phyloP scores from a whole-genome alignment of 495 filamentous ascomycete genomes.

The Staphylotrichum tortipilum region DNA sequence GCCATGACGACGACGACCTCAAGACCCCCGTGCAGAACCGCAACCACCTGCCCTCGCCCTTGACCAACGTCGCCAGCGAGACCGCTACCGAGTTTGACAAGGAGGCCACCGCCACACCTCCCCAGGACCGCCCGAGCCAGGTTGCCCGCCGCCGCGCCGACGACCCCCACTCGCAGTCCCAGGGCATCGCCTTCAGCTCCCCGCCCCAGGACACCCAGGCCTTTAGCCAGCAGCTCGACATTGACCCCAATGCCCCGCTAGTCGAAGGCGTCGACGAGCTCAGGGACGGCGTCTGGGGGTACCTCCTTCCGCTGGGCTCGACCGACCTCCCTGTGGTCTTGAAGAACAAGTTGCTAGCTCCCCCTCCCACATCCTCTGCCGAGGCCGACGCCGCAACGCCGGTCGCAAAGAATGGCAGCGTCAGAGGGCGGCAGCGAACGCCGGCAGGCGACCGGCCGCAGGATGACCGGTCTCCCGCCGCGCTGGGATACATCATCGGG shows the following conservation, averaged over 20 bases:
- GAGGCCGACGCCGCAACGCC: constrained; percentile 11
- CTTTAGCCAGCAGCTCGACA: constrained; percentile 70
- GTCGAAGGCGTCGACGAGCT: constrained; percentile 80
- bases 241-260: constrained; percentile 62
- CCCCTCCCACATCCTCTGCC: constrained; percentile 30
- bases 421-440: constrained; percentile 33
- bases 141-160: constrained; percentile 35
- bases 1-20: constrained; percentile 32
- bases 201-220: constrained; percentile 54
- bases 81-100: constrained; percentile 50
- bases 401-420: constrained; percentile 17
- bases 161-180: constrained; percentile 39
- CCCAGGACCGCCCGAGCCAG: constrained; percentile 52
- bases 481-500: constrained; percentile 86
- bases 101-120: constrained; percentile 64
- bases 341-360: constrained; percentile 58
- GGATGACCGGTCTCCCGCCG: constrained; percentile 46
- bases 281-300: constrained; percentile 91
- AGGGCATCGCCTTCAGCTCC: constrained; percentile 42
- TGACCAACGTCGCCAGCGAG: constrained; percentile 60
- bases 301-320: constrained; percentile 74
- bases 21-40: constrained; percentile 53
- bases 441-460: constrained; percentile 49
- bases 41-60: constrained; percentile 70
- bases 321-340: constrained; percentile 62